Evolutionary conservation across 2,329 filamentous ascomycete species (phyloP).

Genomic region (Clonostachys byssicola): DNA sequence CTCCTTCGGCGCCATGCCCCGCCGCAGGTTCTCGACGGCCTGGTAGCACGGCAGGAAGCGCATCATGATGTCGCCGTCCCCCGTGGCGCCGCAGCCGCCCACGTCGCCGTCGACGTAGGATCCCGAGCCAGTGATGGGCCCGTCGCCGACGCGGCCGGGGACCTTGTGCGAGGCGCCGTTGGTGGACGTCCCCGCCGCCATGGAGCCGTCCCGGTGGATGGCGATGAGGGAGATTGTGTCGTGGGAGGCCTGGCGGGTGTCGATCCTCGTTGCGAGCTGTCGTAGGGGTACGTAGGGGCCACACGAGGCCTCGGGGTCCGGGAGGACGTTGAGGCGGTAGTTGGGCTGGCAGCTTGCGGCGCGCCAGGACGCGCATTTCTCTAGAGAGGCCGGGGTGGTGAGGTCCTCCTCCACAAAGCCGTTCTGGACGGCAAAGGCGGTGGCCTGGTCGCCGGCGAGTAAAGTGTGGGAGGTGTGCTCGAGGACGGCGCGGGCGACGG

Average conservation of each 20-base stretch:
- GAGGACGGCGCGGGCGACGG: constrained; percentile 45
- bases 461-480: constrained; percentile 47
- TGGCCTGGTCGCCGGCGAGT: constrained; percentile 47
- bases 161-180: constrained; percentile 51
- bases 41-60: constrained; percentile 54
- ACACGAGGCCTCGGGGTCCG: constrained; percentile 34
- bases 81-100: constrained; percentile 51
- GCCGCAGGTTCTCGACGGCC: constrained; percentile 47
- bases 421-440: constrained; percentile 44
- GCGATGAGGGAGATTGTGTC: constrained; percentile 52
- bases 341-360: constrained; percentile 40
- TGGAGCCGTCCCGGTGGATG: constrained; percentile 33
- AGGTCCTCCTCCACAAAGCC: constrained; percentile 42
- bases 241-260: constrained; percentile 27
- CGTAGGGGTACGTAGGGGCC: constrained; percentile 38
- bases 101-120: constrained; percentile 50
- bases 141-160: constrained; percentile 51
- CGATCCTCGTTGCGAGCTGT: background rate
- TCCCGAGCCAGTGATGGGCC: constrained; percentile 48
- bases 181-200: constrained; percentile 52
- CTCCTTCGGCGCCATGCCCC: constrained; percentile 38
- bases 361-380: constrained; percentile 37
- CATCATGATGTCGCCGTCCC: constrained; percentile 55
- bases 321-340: constrained; percentile 40
- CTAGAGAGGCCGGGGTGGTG: constrained; percentile 30